phyloP scores from a whole-genome alignment of 2,329 filamentous ascomycete species.

The Fusarium globosum region DNA sequence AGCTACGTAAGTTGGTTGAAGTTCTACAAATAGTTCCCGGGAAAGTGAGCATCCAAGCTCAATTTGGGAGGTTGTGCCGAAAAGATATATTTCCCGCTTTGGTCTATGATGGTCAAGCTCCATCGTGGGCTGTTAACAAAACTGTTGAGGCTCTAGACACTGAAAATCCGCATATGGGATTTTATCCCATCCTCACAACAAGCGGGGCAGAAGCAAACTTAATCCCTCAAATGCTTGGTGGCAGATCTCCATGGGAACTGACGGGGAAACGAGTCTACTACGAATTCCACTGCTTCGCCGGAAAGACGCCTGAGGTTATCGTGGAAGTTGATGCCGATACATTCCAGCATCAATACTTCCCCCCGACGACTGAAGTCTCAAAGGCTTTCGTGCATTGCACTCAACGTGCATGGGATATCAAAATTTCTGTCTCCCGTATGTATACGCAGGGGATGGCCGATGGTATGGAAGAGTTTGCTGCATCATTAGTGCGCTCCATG shows the following conservation, averaged over 20 bases:
- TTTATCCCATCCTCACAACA: constrained; percentile 46
- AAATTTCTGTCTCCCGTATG: constrained; percentile 36
- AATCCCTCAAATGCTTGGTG: constrained; percentile 21
- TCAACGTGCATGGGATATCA: constrained; percentile 48
- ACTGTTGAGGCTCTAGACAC: constrained; percentile 17
- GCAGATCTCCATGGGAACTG: constrained; percentile 36
- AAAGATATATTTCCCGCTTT: constrained; percentile 30
- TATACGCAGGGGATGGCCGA: constrained; percentile 20
- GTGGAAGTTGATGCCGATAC: constrained; percentile 46
- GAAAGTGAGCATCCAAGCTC: constrained; percentile 37
- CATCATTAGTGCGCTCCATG: constrained; percentile 39
- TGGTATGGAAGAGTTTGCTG: constrained; percentile 33
- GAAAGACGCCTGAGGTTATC: constrained; percentile 10
- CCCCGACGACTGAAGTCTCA: constrained; percentile 32
- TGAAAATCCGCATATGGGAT: constrained; percentile 29
- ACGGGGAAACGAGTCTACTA: constrained; percentile 39
- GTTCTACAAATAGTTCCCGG: constrained; percentile 43
- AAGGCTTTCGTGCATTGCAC: constrained; percentile 47
- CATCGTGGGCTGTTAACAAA: constrained; percentile 24
- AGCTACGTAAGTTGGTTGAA: constrained; percentile 22
- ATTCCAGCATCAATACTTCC: constrained; percentile 38
- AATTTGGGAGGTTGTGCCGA: constrained; percentile 47
- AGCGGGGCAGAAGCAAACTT: constrained; percentile 42
- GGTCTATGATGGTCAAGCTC: constrained; percentile 37
- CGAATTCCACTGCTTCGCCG: constrained; percentile 41